These are phyloP conservation scores for Aquilaria malaccensis DNA, from an alignment of 345 rosid genomes.

Conservation along the genomic window DNA sequence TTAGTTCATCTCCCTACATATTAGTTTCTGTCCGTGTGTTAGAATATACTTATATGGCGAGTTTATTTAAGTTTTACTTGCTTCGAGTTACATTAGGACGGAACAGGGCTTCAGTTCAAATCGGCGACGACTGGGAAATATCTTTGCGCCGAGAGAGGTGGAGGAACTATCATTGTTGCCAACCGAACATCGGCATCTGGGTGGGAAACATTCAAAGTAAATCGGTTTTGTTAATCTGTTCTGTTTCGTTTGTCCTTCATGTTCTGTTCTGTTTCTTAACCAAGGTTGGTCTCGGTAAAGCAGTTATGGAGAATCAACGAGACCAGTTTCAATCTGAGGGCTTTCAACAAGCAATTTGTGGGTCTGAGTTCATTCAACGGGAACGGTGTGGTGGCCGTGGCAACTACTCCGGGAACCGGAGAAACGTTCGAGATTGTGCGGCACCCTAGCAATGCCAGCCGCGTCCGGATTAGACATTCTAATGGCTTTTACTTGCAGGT, in stretches of 20 bases:
- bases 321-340: slow-evolving; percentile 38
- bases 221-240: not conserved
- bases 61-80: no score
- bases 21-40: not conserved
- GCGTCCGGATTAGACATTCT: slow-evolving; percentile 43
- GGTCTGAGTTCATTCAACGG: slow-evolving; percentile 25
- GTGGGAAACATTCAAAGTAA: slow-evolving; percentile 61
- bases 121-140: slow-evolving; percentile 48
- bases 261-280: not conserved
- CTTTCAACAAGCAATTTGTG: slow-evolving; percentile 37
- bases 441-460: slow-evolving; percentile 19
- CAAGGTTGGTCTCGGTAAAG: not conserved
- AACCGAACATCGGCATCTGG: slow-evolving; percentile 39
- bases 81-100: slow-evolving; percentile 28
- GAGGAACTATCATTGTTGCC: slow-evolving; percentile 47
- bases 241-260: not conserved
- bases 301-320: slow-evolving; percentile 57
- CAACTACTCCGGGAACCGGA: slow-evolving; percentile 16
- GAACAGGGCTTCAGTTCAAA: slow-evolving; percentile 45
- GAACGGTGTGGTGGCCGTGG: slow-evolving; percentile 34
- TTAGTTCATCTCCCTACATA: slow-evolving; percentile 3
- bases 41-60: not conserved
- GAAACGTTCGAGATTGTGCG: slow-evolving; percentile 41
- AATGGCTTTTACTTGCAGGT: slow-evolving; percentile 52
- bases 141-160: slow-evolving; percentile 48